These are phyloP conservation scores for Polyporus arcularius DNA, from an alignment of 768 basidiomycete genomes.

Conservation along the genomic window DNA sequence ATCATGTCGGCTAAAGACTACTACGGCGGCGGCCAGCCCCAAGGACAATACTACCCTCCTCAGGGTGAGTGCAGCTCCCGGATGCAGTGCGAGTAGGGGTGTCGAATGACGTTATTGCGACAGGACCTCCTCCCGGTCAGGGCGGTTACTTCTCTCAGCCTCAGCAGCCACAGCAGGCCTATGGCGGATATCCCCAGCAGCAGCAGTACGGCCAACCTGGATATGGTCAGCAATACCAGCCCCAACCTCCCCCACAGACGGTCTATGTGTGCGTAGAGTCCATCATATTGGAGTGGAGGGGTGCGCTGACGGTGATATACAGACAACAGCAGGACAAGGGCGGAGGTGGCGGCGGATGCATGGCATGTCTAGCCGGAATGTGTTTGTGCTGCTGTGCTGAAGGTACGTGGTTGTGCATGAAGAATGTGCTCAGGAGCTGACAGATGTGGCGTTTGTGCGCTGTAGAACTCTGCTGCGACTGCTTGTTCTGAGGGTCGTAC, in stretches of 20 bases:
- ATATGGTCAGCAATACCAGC: constrained; percentile 42
- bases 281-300: background rate
- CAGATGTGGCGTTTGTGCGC: background rate
- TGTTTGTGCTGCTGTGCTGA: constrained; percentile 76
- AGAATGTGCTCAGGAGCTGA: background rate
- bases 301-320: background rate
- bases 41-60: constrained; percentile 58
- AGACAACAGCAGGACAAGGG: constrained; percentile 58
- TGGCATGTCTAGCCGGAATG: constrained; percentile 66
- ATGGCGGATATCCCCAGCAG: constrained; percentile 43
- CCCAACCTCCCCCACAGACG: constrained; percentile 74
- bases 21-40: constrained; percentile 49
- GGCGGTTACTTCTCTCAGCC: constrained; percentile 74
- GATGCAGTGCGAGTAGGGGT: background rate
- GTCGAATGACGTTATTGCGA: constrained; percentile 22
- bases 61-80: constrained; percentile 38
- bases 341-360: constrained; percentile 48
- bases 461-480: constrained; percentile 70
- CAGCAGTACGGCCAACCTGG: constrained; percentile 41
- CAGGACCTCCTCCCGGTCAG: constrained; percentile 57
- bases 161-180: constrained; percentile 72
- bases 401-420: constrained; percentile 41
- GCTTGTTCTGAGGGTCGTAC: constrained; percentile 49
- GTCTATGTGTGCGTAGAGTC: constrained; percentile 73
- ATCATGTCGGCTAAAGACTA: constrained; percentile 71